Conservation (phyloP, 2,329 filamentous ascomycete species). For the Alternaria incomplexa region DNA sequence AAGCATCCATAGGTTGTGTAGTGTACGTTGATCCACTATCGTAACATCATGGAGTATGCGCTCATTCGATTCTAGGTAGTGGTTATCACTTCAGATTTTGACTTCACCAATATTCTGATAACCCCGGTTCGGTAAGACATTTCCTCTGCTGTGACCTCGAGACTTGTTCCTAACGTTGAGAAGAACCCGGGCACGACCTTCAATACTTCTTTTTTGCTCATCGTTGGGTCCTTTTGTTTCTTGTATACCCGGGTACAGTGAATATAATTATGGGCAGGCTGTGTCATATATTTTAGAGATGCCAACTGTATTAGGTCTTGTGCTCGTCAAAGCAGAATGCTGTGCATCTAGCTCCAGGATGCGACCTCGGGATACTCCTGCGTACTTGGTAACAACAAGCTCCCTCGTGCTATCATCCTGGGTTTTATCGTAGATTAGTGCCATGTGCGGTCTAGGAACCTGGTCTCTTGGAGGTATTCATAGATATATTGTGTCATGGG, state of each 20-base stretch:
- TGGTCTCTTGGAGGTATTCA: not conserved
- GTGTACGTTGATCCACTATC: conserved; percentile 10
- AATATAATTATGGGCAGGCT: not conserved
- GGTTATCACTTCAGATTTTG: conserved; percentile 38
- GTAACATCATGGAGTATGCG: not conserved
- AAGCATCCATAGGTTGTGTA: conserved; percentile 21
- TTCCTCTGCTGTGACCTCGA: not conserved
- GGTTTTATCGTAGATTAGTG: not conserved
- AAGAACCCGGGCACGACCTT: conserved; percentile 24
- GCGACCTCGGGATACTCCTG: too few relatives aligned
- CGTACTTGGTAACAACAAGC: not conserved
- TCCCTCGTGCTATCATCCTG: not conserved
- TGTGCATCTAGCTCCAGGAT: not conserved
- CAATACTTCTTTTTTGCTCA: not conserved
- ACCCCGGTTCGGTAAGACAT: conserved; percentile 28
- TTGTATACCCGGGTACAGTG: too few relatives aligned
- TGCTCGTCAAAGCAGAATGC: not conserved
- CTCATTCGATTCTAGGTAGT: conserved; percentile 27
- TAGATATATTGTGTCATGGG: not conserved
- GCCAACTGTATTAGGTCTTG: not conserved
- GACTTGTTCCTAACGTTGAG: conserved; percentile 1
- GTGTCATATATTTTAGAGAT: not conserved
- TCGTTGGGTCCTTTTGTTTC: not conserved
- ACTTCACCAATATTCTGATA: conserved; percentile 26
- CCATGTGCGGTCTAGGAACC: not conserved